Evolutionary conservation across 1,284 basidiomycete genomes (phyloP), one percentile per base, ranked within the genome.

Genomic region (Neolentinus lepideus): DNA sequence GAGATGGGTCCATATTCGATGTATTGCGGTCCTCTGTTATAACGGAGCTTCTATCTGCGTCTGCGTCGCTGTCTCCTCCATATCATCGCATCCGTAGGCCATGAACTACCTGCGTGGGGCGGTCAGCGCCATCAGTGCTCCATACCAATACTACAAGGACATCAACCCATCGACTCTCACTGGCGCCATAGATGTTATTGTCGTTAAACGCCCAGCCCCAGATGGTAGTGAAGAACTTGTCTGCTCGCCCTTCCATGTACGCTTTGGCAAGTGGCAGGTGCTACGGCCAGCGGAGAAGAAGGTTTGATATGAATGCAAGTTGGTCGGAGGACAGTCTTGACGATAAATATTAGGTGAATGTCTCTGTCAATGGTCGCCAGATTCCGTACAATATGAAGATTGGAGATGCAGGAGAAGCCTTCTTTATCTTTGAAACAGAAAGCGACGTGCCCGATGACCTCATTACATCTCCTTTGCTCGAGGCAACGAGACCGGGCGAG

Each of bases 361-460:
- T 95, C 27, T 81, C 83, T 53, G 82, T 95, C 65, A 94, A 94
- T 69, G 89, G 88, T 35, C 77, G 80, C 57, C 79, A 81, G 10
- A 86, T 94, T 53, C 96, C 96, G 1, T 99, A 94, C 69, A 83
- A 81, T 66, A 99, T 99, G 97, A 99, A 99, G 77, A 95, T 99
- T 61, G 94, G 94, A 46, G 96, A 99, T 59, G 92, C 95, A 1
- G 97, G 97, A 19, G 97, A 99, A 73, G 97, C 96, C 0, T 99
- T 99, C 77, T 99, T 99, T 66, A 91, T 99, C 38, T 92, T 99
- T 62, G 95, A 99, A 71, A 98, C 96, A 1, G 93, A 97, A 48
- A 91, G 89, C 53, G 91, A 95, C 60, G 87, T 99, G 31, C 96
- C 97, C 1, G 90, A 85, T 50, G 92, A 95, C 65, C 82, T 99